These are phyloP conservation scores for Bryum argenteum DNA, from an alignment of 225 moss, liverwort and hornwort genomes.

Conservation along the genomic window DNA sequence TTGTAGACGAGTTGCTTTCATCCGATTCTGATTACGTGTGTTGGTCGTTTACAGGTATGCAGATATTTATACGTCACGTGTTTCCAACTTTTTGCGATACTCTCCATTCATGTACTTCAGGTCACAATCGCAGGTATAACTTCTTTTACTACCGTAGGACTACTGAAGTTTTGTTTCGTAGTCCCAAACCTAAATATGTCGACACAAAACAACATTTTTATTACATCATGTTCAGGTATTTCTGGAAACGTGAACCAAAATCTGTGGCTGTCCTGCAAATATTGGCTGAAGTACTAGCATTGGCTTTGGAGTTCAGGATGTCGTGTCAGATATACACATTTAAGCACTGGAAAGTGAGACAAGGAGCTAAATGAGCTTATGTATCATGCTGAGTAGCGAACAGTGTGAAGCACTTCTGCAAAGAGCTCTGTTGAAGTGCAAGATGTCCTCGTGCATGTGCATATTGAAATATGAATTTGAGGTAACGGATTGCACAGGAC, in stretches of 20 bases:
- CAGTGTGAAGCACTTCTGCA: constrained; percentile 19
- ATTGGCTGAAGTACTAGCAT: constrained; percentile 32
- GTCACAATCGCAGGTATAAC: constrained; percentile 84
- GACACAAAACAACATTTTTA: constrained; percentile 2
- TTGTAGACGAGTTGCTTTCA: constrained; percentile 2
- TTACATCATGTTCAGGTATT: constrained; percentile 41
- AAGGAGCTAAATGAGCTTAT: constrained; percentile 33
- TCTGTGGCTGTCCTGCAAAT: constrained; percentile 19
- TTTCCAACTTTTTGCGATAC: constrained; percentile 85
- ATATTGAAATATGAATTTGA: constrained; percentile 22
- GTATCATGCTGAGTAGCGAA: constrained; percentile 26
- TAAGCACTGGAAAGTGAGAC: constrained; percentile 41
- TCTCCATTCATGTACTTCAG: constrained; percentile 94
- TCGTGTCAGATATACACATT: constrained; percentile 23
- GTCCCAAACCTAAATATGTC: constrained; percentile 10
- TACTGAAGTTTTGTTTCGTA: constrained; percentile 12
- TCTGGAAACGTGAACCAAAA: constrained; percentile 32
- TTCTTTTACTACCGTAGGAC: constrained; percentile 11
- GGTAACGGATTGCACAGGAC: constrained; percentile 28
- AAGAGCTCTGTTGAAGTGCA: constrained; percentile 31
- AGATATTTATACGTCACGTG: constrained; percentile 88
- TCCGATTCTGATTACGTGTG: constrained; percentile 14
- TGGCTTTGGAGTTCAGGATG: constrained; percentile 41
- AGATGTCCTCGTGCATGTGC: constrained; percentile 28
- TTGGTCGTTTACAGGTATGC: constrained; percentile 60